Conservation (phyloP, 257 asterid species). For the Echium plantagineum region DNA sequence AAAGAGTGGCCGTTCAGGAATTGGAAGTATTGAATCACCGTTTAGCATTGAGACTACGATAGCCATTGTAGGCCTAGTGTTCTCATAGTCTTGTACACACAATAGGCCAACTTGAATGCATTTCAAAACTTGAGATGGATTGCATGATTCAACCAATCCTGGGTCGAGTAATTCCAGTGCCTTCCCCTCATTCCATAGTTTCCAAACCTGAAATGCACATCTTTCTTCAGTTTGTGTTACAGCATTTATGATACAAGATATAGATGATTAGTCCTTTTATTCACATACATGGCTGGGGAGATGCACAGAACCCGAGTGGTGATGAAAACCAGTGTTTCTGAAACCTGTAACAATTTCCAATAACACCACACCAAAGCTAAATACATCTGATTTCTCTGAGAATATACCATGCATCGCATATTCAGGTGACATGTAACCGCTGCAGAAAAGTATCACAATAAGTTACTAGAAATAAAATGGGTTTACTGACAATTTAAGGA, state of each 20-base stretch:
- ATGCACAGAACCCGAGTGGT: not conserved
- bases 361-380: slow-evolving; percentile 10
- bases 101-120: slow-evolving; percentile 12
- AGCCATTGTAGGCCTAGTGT: slow-evolving; percentile 7
- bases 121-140: slow-evolving; percentile 6
- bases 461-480: not conserved
- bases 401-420: slow-evolving; percentile 6
- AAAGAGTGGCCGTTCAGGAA: not conserved
- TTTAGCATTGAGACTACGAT: slow-evolving; percentile 6
- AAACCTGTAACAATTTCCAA: slow-evolving; percentile 7
- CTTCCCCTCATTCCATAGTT: slow-evolving; percentile 13
- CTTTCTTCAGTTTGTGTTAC: not conserved
- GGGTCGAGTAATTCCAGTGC: slow-evolving; percentile 6
- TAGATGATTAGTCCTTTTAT: not conserved
- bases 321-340: slow-evolving; percentile 3
- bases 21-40: slow-evolving; percentile 5
- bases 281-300: slow-evolving; percentile 7
- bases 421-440: slow-evolving; percentile 6
- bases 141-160: not conserved
- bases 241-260: not conserved
- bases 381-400: slow-evolving; percentile 5
- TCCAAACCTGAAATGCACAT: slow-evolving; percentile 7
- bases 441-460: not conserved
- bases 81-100: slow-evolving; percentile 14
- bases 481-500: no score